Conservation (phyloP, 495 filamentous ascomycete species). For the Xylaria longipes region DNA sequence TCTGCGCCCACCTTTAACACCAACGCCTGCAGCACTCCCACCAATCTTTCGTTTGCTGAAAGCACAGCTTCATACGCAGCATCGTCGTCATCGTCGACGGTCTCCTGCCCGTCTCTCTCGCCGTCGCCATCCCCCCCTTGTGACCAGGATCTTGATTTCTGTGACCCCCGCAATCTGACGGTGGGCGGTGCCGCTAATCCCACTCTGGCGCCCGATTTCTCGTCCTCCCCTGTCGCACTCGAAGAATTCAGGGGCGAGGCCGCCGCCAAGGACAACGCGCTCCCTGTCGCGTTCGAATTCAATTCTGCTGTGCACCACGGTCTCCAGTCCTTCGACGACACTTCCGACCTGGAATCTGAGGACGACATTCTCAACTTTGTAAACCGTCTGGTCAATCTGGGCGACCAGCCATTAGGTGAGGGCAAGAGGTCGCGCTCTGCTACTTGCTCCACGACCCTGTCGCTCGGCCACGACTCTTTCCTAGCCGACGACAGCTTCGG, state of each 20-base stretch:
- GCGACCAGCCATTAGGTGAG: slow-evolving; percentile 59
- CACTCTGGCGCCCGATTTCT: slow-evolving; percentile 67
- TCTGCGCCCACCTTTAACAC: slow-evolving; percentile 7
- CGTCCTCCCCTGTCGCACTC: slow-evolving; percentile 57
- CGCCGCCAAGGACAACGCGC: slow-evolving; percentile 54
- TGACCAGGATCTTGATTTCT: slow-evolving; percentile 81
- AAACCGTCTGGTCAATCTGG: slow-evolving; percentile 75
- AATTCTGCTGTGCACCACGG: slow-evolving; percentile 61
- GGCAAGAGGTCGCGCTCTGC: slow-evolving; percentile 80
- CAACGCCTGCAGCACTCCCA: slow-evolving; percentile 38
- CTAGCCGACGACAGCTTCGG: slow-evolving; percentile 78
- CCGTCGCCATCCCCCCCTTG: slow-evolving; percentile 74
- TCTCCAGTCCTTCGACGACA: slow-evolving; percentile 80
- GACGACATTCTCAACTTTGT: slow-evolving; percentile 85
- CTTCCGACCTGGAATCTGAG: slow-evolving; percentile 91
- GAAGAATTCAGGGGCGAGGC: slow-evolving; percentile 73
- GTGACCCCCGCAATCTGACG: slow-evolving; percentile 90
- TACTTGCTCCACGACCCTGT: slow-evolving; percentile 65
- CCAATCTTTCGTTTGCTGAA: slow-evolving; percentile 20
- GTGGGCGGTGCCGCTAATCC: slow-evolving; percentile 65
- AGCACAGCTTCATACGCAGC: slow-evolving; percentile 19
- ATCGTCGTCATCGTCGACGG: slow-evolving; percentile 29
- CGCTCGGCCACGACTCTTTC: slow-evolving; percentile 76
- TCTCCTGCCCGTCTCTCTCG: slow-evolving; percentile 84
- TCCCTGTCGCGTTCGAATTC: slow-evolving; percentile 61